Evolutionary conservation across 805 yeast genomes (phyloP).

Genomic region (Ogataea zsoltii): DNA sequence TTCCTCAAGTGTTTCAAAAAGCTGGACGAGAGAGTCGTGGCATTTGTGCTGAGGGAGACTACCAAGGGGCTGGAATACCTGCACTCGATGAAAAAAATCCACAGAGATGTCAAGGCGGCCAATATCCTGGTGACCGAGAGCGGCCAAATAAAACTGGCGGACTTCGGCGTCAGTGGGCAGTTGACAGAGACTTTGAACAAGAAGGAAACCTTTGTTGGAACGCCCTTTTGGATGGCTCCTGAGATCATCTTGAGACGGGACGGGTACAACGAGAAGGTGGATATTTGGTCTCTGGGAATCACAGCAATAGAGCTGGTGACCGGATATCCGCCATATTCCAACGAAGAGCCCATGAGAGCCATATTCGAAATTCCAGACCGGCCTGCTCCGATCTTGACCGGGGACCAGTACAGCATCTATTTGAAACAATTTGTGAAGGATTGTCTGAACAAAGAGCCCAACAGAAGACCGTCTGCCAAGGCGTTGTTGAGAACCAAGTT

Average conservation of each 20-base stretch:
- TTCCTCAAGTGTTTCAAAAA: constrained; percentile 55
- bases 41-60: constrained; percentile 62
- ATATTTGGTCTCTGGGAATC: constrained; percentile 95
- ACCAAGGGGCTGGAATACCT: constrained; percentile 73
- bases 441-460: constrained; percentile 71
- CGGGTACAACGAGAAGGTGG: constrained; percentile 85
- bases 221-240: constrained; percentile 99
- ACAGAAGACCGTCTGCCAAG: constrained; percentile 60
- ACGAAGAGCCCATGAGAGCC: constrained; percentile 75
- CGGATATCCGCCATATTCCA: constrained; percentile 79
- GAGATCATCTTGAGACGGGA: constrained; percentile 63
- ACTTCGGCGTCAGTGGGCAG: constrained; percentile 92
- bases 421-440: constrained; percentile 56
- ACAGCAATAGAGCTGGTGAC: constrained; percentile 82
- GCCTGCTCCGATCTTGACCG: constrained; percentile 60
- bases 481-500: constrained; percentile 56
- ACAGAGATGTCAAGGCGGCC: constrained; percentile 89
- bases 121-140: constrained; percentile 70
- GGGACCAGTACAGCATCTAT: constrained; percentile 42
- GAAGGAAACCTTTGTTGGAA: constrained; percentile 84
- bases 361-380: constrained; percentile 67
- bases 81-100: constrained; percentile 75
- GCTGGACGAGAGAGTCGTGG: constrained; percentile 59
- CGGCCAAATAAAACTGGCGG: constrained; percentile 81
- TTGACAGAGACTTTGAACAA: constrained; percentile 52